Evolutionary conservation across 1,284 basidiomycete genomes (phyloP).

Genomic region (Puccinia triticina): DNA sequence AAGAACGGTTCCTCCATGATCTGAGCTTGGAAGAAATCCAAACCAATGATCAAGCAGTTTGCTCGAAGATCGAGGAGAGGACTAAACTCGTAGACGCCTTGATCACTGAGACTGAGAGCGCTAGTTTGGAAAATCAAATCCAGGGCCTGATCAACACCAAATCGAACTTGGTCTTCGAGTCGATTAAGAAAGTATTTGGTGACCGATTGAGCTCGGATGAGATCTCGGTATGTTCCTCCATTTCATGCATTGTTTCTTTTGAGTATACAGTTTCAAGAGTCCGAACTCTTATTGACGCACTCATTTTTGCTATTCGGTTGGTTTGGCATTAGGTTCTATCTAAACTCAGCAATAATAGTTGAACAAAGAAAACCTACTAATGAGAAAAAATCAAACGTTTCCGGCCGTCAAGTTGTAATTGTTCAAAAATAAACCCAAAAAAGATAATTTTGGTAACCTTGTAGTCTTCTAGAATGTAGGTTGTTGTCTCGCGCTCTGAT

Average conservation of each 20-base stretch:
- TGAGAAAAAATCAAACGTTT: not conserved
- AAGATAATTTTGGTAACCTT: too few relatives aligned
- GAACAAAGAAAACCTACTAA: not conserved
- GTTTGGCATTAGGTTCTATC: not conserved
- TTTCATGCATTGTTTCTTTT: not conserved
- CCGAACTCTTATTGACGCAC: not conserved
- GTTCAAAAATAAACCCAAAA: too few relatives aligned
- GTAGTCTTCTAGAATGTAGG: too few relatives aligned
- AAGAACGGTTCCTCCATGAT: conserved; percentile 31
- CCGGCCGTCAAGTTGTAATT: too few relatives aligned
- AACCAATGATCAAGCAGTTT: conserved; percentile 19
- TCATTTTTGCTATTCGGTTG: not conserved
- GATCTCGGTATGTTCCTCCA: conserved; percentile 26
- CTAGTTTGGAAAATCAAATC: conserved; percentile 8
- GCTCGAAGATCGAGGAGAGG: conserved; percentile 34
- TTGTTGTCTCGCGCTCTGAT: too few relatives aligned
- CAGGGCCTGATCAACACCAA: conserved; percentile 15
- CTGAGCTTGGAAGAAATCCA: conserved; percentile 26
- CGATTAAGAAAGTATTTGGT: conserved; percentile 45
- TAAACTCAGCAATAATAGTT: not conserved
- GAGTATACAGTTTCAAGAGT: too few relatives aligned
- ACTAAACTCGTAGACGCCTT: conserved; percentile 4
- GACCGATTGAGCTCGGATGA: conserved; percentile 41
- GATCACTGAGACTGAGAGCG: conserved; percentile 9
- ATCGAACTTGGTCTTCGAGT: conserved; percentile 27